Percentiles rank a stretch among this genome's conserved stretches.
Conservation (phyloP, 2,329 filamentous ascomycete species). For the Cryphonectria carpinicola region DNA sequence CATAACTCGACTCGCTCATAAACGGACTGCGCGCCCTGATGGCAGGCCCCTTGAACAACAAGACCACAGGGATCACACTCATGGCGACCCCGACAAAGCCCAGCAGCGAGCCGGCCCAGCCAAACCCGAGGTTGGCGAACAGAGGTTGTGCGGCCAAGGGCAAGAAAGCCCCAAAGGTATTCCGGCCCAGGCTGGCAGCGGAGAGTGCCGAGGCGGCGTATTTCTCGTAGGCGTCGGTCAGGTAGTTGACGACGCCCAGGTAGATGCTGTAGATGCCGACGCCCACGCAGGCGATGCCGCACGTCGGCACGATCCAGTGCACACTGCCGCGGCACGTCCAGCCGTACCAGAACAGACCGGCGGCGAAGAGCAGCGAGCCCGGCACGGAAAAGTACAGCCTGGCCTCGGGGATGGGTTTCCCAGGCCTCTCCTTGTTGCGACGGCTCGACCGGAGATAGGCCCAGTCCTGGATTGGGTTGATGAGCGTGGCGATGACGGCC, state of each 20-base stretch:
- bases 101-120: conserved; percentile 63
- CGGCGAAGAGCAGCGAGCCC: conserved; percentile 64
- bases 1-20: conserved; percentile 41
- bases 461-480: conserved; percentile 52
- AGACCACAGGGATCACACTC: conserved; percentile 68
- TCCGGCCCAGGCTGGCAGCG: conserved; percentile 69
- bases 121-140: conserved; percentile 47
- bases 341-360: conserved; percentile 72
- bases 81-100: conserved; percentile 63
- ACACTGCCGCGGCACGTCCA: conserved; percentile 59
- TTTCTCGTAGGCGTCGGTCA: conserved; percentile 69
- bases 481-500: conserved; percentile 56
- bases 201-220: conserved; percentile 70
- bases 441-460: conserved; percentile 44
- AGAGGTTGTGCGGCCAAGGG: conserved; percentile 46
- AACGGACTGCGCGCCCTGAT: conserved; percentile 68
- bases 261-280: conserved; percentile 73
- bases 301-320: conserved; percentile 66
- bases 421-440: conserved; percentile 42
- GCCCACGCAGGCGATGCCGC: conserved; percentile 64
- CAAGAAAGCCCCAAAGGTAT: conserved; percentile 63
- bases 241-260: conserved; percentile 70
- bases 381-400: conserved; percentile 67
- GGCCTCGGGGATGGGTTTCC: conserved; percentile 54
- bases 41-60: conserved; percentile 65